Evolutionary conservation across 2,329 filamentous ascomycete species (phyloP), one percentile per base, ranked within the genome.

Genomic region (Bertia moriformis): DNA sequence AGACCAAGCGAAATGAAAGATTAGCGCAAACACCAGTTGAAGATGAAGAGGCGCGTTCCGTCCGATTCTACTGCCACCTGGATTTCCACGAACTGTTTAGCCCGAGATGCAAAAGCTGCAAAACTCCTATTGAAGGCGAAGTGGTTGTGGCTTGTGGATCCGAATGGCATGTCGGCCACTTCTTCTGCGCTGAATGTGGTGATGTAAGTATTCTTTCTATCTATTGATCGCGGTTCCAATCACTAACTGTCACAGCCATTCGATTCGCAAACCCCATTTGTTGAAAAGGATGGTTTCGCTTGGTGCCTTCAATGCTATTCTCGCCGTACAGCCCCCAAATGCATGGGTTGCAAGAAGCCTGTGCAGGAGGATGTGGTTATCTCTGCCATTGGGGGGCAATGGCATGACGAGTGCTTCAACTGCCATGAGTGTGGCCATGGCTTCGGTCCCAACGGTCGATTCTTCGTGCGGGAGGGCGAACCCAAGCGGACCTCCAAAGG

Each of bases 161-260:
- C 1, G 72, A 78, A 52, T 83, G 73, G 72, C 77, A 83, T 50
- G 70, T 70, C 5, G 78, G 77, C 0, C 77, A 83, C 53, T 83
- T 83, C 55, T 83, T 82, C 61, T 83, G 77, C 48, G 78, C 77
- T 3, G 73, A 82, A 56, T 83, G 77, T 48, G 77, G 77, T 44
- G 76, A 82, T 61, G 46, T 48, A 29, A 43, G 46, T 46, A 24
- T n/a, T n/a, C 27, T 13, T n/a, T 20, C 10, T 12, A 32, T 3
- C 17, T 17, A 10, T 38, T 33, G 19, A 13, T 3, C n/a, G 10
- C 10, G 32, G 7, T 18, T 30, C n/a, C 20, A 4, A 32, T 17
- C 13, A 3, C 18, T 27, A 19, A 18, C 30, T 35, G 18, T 41
- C 47, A 36, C 27, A 48, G 46, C 47, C 48, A 7, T 51, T 51